These are phyloP conservation scores for Crataegus laevigata DNA, from an alignment of 306 rosid species.

Conservation along the genomic window DNA sequence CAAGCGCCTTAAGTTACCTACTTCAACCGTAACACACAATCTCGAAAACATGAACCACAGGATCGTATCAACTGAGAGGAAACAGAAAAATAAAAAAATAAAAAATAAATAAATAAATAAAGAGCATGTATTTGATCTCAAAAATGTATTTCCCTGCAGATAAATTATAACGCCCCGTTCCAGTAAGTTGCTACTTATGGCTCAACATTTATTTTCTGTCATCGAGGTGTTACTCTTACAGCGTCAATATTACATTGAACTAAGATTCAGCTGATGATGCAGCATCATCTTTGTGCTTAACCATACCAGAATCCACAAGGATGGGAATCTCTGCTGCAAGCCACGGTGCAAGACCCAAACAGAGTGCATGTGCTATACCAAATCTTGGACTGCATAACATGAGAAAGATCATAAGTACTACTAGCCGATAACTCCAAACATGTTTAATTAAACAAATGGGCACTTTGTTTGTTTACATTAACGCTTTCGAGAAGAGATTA, in stretches of 20 bases:
- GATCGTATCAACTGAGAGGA: not conserved
- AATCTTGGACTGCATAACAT: conserved; percentile 79
- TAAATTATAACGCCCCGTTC: conserved; percentile 17
- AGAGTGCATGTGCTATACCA: conserved; percentile 96
- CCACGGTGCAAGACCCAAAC: conserved; percentile 99
- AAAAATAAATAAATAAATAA: too few species aligned
- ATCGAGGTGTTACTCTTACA: conserved; percentile 29
- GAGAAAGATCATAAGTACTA: conserved; percentile 6
- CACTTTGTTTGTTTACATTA: not conserved
- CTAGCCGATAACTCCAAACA: conserved; percentile 16
- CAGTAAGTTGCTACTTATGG: conserved; percentile 24
- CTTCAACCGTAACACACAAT: too few species aligned
- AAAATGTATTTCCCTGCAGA: conserved; percentile 12
- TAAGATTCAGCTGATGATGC: conserved; percentile 72
- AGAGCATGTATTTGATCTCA: conserved; percentile 10
- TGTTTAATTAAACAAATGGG: not conserved
- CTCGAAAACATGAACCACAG: not conserved
- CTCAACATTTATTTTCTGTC: conserved; percentile 36
- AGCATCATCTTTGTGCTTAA: conserved; percentile 93
- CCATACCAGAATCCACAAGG: conserved; percentile 98
- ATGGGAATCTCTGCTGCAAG: conserved; percentile 95
- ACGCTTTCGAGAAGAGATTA: not conserved
- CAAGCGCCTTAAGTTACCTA: too few species aligned
- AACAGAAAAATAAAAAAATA: not conserved
- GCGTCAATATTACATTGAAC: conserved; percentile 14